These are phyloP conservation scores for Saposhnikovia divaricata DNA, from an alignment of 129 eudicot genomes.

Conservation along the genomic window DNA sequence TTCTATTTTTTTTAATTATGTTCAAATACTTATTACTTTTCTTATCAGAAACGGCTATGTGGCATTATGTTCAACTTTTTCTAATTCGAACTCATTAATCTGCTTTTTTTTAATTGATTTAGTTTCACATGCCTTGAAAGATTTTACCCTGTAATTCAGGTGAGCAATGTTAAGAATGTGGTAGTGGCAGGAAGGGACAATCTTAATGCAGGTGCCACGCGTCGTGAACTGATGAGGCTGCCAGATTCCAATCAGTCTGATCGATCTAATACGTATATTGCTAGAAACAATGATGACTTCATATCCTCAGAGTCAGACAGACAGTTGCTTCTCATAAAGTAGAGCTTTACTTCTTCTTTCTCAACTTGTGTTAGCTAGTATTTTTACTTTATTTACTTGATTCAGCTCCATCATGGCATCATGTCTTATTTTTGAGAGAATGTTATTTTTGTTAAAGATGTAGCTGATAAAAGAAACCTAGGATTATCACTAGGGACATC, in stretches of 20 bases:
- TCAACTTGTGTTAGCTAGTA: not conserved
- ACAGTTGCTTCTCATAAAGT: constrained; percentile 76
- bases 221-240: constrained; percentile 74
- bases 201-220: constrained; percentile 48
- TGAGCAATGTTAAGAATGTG: constrained; percentile 53
- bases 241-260: constrained; percentile 55
- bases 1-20: not conserved
- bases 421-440: not conserved
- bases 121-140: not conserved
- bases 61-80: no score
- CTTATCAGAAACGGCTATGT: not conserved
- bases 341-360: not conserved
- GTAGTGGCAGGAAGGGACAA: constrained; percentile 39
- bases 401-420: not conserved
- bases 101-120: not conserved
- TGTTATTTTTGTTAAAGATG: not conserved
- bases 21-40: not conserved
- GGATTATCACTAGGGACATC: not conserved
- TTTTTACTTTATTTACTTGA: not conserved
- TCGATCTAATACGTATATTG: constrained; percentile 32
- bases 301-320: constrained; percentile 68
- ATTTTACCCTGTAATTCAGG: constrained; percentile 28
- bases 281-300: constrained; percentile 66
- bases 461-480: not conserved
- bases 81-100: not conserved